Conservation (phyloP, 2,329 filamentous ascomycete genomes). For the Cryoendolithus antarcticus region DNA sequence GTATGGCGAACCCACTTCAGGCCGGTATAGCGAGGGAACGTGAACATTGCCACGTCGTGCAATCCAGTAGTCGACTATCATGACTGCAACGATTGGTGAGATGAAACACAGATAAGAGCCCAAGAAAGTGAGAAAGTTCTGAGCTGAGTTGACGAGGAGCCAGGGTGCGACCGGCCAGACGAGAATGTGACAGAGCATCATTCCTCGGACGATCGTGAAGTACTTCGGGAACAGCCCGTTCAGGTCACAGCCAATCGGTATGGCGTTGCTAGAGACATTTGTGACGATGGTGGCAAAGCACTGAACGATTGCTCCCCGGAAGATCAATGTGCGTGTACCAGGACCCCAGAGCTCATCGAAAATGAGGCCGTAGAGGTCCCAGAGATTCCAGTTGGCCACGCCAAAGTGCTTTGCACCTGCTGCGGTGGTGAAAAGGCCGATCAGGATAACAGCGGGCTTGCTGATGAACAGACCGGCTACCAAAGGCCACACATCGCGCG, state of each 20-base stretch:
- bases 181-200: conserved; percentile 29
- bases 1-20: conserved; percentile 10
- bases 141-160: conserved; percentile 30
- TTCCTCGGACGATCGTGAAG: conserved; percentile 32
- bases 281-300: conserved; percentile 31
- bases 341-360: conserved; percentile 29
- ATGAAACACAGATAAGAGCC: conserved; percentile 31
- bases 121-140: conserved; percentile 32
- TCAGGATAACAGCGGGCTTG: conserved; percentile 29
- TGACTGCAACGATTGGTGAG: conserved; percentile 27
- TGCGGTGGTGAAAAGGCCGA: conserved; percentile 29
- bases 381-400: conserved; percentile 32
- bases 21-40: conserved; percentile 26
- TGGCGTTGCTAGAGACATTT: conserved; percentile 30
- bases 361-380: conserved; percentile 31
- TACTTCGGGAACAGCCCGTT: conserved; percentile 30
- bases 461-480: conserved; percentile 26
- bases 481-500: conserved; percentile 22
- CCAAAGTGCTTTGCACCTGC: conserved; percentile 24
- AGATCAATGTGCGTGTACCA: conserved; percentile 27
- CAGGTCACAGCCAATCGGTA: conserved; percentile 31
- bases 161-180: conserved; percentile 28
- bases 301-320: conserved; percentile 26
- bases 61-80: conserved; percentile 31
- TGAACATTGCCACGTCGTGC: conserved; percentile 30